Conservation (phyloP, 176 grass and related monocot genomes). For the Eragrostis curvula region DNA sequence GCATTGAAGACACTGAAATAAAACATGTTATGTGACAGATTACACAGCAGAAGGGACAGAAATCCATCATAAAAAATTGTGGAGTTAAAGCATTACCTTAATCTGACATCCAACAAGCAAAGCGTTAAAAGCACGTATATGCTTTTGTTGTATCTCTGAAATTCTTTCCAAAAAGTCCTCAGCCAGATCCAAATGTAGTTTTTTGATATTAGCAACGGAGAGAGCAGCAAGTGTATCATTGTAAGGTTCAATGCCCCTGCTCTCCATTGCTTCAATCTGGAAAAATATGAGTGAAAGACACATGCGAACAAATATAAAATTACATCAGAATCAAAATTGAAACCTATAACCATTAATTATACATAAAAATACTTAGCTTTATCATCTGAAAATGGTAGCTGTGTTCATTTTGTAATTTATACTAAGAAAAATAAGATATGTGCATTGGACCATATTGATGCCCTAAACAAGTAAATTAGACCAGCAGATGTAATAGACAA, state of each 20-base stretch:
- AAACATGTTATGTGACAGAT: constrained; percentile 2
- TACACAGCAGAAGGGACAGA: constrained; percentile 5
- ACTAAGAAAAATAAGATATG: background rate
- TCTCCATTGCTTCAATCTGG: constrained; percentile 75
- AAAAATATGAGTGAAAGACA: constrained; percentile 45
- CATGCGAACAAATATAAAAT: background rate
- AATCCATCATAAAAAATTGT: constrained; percentile 22
- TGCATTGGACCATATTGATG: background rate
- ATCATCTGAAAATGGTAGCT: background rate
- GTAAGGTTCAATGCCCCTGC: constrained; percentile 57
- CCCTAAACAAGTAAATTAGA: constrained; percentile 1
- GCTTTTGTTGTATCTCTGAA: constrained; percentile 56
- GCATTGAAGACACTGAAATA: constrained; percentile 17
- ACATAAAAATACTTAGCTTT: background rate
- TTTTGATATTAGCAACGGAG: constrained; percentile 65
- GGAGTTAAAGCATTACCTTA: constrained; percentile 60
- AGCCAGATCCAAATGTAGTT: constrained; percentile 72
- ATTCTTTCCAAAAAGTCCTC: constrained; percentile 69
- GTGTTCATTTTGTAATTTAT: background rate
- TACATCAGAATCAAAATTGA: background rate
- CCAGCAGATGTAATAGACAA: background rate
- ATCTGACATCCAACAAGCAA: constrained; percentile 72
- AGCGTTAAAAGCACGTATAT: constrained; percentile 57
- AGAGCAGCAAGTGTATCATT: constrained; percentile 62
- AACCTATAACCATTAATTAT: background rate